Conservation (phyloP, 352 stramenopile genomes). For the Phytophthora chlamydospora region DNA sequence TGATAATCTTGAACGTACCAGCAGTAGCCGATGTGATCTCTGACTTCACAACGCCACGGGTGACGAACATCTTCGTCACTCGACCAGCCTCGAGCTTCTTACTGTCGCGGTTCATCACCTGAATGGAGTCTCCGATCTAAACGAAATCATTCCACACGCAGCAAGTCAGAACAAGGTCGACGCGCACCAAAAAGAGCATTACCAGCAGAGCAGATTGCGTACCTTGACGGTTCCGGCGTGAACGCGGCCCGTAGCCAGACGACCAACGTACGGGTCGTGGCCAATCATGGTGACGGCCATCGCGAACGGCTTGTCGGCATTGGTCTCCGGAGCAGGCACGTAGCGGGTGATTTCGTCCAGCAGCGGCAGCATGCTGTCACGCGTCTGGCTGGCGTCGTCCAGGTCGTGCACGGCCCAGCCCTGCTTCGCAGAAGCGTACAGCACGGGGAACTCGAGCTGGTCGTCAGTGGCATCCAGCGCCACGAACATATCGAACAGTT, state of each 20-base stretch:
- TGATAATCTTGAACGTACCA: conserved; percentile 35
- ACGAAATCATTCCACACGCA: neutral
- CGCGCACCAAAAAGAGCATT: conserved; percentile 3
- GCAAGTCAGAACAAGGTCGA: conserved; percentile 10
- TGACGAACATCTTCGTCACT: conserved; percentile 92
- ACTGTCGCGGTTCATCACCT: conserved; percentile 88
- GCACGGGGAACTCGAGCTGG: conserved; percentile 96
- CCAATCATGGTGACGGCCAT: conserved; percentile 97
- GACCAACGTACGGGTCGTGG: conserved; percentile 98
- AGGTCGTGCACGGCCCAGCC: conserved; percentile 95
- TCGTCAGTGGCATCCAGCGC: conserved; percentile 93
- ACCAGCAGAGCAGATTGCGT: neutral
- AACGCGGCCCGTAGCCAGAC: conserved; percentile 96
- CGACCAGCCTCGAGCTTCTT: conserved; percentile 79
- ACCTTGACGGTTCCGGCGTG: conserved; percentile 91
- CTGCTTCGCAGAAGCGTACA: conserved; percentile 96
- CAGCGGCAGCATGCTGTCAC: conserved; percentile 93
- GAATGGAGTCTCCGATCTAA: conserved; percentile 88
- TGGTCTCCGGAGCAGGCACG: conserved; percentile 89
- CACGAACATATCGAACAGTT: conserved; percentile 98
- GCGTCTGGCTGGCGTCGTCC: conserved; percentile 63
- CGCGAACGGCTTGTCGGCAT: conserved; percentile 89
- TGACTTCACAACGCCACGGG: conserved; percentile 76
- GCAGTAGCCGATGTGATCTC: conserved; percentile 90
- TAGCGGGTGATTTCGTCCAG: conserved; percentile 97